Conservation (phyloP, 805 yeast species). For the Nakazawaea pomicola region DNA sequence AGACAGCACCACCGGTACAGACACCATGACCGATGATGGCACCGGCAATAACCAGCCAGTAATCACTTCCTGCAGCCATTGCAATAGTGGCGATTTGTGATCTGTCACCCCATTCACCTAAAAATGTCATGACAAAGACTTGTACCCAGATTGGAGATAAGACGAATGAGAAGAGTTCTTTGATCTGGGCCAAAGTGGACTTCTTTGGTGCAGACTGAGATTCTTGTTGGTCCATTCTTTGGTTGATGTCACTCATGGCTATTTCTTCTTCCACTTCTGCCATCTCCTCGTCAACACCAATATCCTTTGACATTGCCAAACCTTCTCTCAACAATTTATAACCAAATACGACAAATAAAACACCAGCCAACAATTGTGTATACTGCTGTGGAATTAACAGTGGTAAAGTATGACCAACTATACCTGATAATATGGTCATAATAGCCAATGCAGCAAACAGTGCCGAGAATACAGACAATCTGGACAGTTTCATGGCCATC, state of each 20-base stretch:
- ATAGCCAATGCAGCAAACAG: slow-evolving; percentile 80
- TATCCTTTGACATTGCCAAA: slow-evolving; percentile 66
- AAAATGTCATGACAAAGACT: slow-evolving; percentile 90
- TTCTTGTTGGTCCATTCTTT: slow-evolving; percentile 53
- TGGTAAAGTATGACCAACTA: slow-evolving; percentile 90
- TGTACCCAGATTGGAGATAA: slow-evolving; percentile 91
- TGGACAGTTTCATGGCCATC: slow-evolving; percentile 94
- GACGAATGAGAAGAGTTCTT: slow-evolving; percentile 54
- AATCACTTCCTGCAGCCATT: slow-evolving; percentile 95
- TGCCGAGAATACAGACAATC: slow-evolving; percentile 80
- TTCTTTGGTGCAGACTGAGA: slow-evolving; percentile 18
- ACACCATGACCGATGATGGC: slow-evolving; percentile 85
- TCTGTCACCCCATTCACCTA: slow-evolving; percentile 99
- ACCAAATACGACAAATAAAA: slow-evolving; percentile 80
- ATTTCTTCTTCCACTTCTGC: slow-evolving; percentile 97
- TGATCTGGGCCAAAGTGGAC: slow-evolving; percentile 31
- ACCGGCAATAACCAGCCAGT: slow-evolving; percentile 84
- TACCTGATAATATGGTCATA: slow-evolving; percentile 89
- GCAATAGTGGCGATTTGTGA: slow-evolving; percentile 98
- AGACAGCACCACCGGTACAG: slow-evolving; percentile 86
- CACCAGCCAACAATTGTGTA: slow-evolving; percentile 79
- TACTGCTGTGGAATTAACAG: slow-evolving; percentile 70
- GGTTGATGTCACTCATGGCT: slow-evolving; percentile 53
- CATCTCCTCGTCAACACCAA: slow-evolving; percentile 91
- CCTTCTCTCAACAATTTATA: slow-evolving; percentile 75